Evolutionary conservation across 768 basidiomycete genomes (phyloP).

Genomic region (Kockovaella imperatae): DNA sequence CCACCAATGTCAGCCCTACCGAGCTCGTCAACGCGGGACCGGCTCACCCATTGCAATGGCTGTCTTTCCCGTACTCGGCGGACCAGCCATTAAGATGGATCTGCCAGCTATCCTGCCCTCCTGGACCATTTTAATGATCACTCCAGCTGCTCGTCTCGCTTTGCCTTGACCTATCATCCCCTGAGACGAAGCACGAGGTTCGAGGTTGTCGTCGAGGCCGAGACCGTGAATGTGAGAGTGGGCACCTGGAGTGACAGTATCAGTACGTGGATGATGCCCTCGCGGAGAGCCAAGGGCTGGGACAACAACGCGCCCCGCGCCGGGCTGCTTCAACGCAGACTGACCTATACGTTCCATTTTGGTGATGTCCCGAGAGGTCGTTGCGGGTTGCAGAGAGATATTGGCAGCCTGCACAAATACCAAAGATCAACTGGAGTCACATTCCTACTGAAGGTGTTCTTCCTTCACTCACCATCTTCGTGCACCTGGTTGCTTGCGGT

Average conservation of each 20-base stretch:
- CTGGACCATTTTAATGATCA: slow-evolving; percentile 97
- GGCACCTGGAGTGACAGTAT: slow-evolving; percentile 33
- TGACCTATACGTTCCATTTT: slow-evolving; percentile 47
- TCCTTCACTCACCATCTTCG: background rate
- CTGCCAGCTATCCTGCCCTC: slow-evolving; percentile 91
- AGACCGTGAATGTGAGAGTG: slow-evolving; percentile 85
- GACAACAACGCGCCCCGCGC: too few relatives aligned
- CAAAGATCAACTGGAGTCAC: background rate
- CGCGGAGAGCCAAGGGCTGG: slow-evolving; percentile 44
- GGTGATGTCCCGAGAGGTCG: slow-evolving; percentile 39
- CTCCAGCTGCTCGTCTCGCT: slow-evolving; percentile 92
- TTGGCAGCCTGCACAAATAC: slow-evolving; percentile 33
- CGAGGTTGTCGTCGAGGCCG: slow-evolving; percentile 78
- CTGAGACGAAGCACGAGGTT: slow-evolving; percentile 73
- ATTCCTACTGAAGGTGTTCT: background rate
- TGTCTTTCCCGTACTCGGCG: slow-evolving; percentile 94
- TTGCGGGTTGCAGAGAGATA: slow-evolving; percentile 35
- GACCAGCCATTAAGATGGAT: slow-evolving; percentile 94
- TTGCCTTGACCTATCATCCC: slow-evolving; percentile 97
- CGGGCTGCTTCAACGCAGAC: too few relatives aligned
- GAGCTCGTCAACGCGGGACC: background rate
- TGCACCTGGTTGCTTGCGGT: too few relatives aligned
- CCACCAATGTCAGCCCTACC: background rate
- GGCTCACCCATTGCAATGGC: slow-evolving; percentile 87
- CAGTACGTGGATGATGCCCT: background rate